Base-by-base conservation (phyloP, 306 rosid species). In the Echinosophora koreensis region DNA sequence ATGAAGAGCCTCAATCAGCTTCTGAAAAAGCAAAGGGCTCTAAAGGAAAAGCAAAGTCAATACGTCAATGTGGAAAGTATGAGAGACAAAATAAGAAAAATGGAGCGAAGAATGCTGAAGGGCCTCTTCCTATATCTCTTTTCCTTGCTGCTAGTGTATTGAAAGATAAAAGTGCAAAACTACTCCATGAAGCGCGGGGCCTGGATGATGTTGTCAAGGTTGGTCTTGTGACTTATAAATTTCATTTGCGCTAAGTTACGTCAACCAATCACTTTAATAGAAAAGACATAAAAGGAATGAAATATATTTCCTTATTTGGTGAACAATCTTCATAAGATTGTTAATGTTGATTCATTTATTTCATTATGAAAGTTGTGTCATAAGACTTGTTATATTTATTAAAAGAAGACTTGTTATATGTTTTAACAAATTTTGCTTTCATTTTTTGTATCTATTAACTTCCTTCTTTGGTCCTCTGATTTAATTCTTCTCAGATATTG, bases 201-300 rank as follows among this genome's bases (percentile, higher is more conserved):
- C 79, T 96, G 35, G 99, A 96, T 39, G 99, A 96, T 69, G 96
- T 96, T 77, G 97, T 92, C 56, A 96, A 96, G 99, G 99, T 96
- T 79, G 78, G 94, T 73, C 66, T 66, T 37, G 42, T 55, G 16
- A 68, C 64, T 34, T 65, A 37, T 35, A 58, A 58, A 46, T 15
- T 8, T 71, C 47, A 42, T 49, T 71, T 72, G 57, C 80, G 49
- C 42, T 73, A 46, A 80, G 56, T 57, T 63, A 28, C 32, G 58
- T 68, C 58, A 9, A 38, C 14, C 72, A 57, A 39, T 68, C 54
- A 58, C 46, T 42, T 58, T 17, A 59, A 46, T 5, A 44, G 51
- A 12, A 12, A 76, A 38, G 22, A 30, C 30, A 30, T 30, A 22
- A 28, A 46, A n/a, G 57, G 17, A 54, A 56, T 54, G 38, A 66